Evolutionary conservation across 805 yeast species (phyloP).

Genomic region (Komagataella phaffii): DNA sequence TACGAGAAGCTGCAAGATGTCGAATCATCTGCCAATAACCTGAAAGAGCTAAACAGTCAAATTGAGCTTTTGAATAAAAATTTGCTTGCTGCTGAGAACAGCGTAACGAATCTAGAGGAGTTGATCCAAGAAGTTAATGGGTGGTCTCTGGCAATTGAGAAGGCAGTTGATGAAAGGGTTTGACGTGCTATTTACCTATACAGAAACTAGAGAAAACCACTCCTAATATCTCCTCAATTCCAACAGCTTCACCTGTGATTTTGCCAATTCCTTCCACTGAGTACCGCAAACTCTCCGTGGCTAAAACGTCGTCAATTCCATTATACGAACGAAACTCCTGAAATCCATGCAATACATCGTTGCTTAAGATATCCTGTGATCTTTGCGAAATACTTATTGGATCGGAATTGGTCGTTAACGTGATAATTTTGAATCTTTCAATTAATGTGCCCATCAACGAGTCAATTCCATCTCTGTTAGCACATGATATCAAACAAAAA

Average conservation of each 20-base stretch:
- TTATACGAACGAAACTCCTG: conserved; percentile 42
- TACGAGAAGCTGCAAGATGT: not conserved
- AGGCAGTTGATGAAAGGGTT: not conserved
- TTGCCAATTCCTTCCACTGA: conserved; percentile 84
- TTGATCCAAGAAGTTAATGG: not conserved
- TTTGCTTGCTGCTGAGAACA: not conserved
- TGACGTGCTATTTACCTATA: conserved; percentile 59
- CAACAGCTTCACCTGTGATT: conserved; percentile 81
- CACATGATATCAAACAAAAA: conserved; percentile 45
- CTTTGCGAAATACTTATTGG: conserved; percentile 68
- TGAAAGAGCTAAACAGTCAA: not conserved
- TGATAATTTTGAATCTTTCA: conserved; percentile 28
- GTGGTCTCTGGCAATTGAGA: not conserved
- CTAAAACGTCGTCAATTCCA: conserved; percentile 56
- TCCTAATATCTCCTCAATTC: conserved; percentile 82
- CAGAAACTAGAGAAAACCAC: conserved; percentile 88
- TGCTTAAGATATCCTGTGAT: conserved; percentile 56
- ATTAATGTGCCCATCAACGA: conserved; percentile 29
- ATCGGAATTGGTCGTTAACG: conserved; percentile 37
- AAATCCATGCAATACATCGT: conserved; percentile 69
- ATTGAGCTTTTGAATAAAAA: not conserved
- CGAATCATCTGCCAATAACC: not conserved
- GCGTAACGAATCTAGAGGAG: not conserved
- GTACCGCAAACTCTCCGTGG: conserved; percentile 59
- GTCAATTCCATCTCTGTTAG: conserved; percentile 39